phyloP scores from a whole-genome alignment of 108 stramenopile genomes.

The Cyclotella sp. region DNA sequence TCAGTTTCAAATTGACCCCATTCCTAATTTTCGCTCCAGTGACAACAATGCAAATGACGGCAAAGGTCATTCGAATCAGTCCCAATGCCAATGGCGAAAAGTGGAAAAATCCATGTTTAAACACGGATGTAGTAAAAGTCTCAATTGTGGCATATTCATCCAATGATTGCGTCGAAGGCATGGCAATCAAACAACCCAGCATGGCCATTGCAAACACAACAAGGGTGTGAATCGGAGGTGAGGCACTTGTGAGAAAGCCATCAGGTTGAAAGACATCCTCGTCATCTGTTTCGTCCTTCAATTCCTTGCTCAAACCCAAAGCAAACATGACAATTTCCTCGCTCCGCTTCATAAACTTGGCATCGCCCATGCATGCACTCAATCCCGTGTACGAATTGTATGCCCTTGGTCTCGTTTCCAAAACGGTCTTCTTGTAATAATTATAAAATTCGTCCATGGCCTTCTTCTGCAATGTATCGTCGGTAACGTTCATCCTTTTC shows the following conservation, averaged over 20 bases:
- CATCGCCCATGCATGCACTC: slow-evolving; percentile 39
- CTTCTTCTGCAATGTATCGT: slow-evolving; percentile 23
- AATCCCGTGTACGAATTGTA: slow-evolving; percentile 54
- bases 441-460: slow-evolving; percentile 40
- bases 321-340: slow-evolving; percentile 47
- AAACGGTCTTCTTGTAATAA: slow-evolving; percentile 27
- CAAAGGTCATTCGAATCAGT: slow-evolving; percentile 57
- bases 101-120: slow-evolving; percentile 51
- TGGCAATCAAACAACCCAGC: slow-evolving; percentile 29
- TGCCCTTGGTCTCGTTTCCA: slow-evolving; percentile 12
- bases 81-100: slow-evolving; percentile 56
- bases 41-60: slow-evolving; percentile 41
- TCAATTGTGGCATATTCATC: slow-evolving; percentile 65
- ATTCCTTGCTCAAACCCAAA: slow-evolving; percentile 29
- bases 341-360: slow-evolving; percentile 38
- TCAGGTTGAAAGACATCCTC: not conserved
- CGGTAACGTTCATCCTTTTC: slow-evolving; percentile 14
- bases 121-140: slow-evolving; percentile 59
- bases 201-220: slow-evolving; percentile 35
- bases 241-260: slow-evolving; percentile 35
- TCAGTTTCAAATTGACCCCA: slow-evolving; percentile 29
- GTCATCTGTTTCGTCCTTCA: slow-evolving; percentile 6
- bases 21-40: slow-evolving; percentile 37
- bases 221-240: slow-evolving; percentile 67
- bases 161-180: slow-evolving; percentile 63